Conservation (phyloP, 164 flowering plant species). For the Pachysandra terminalis region DNA sequence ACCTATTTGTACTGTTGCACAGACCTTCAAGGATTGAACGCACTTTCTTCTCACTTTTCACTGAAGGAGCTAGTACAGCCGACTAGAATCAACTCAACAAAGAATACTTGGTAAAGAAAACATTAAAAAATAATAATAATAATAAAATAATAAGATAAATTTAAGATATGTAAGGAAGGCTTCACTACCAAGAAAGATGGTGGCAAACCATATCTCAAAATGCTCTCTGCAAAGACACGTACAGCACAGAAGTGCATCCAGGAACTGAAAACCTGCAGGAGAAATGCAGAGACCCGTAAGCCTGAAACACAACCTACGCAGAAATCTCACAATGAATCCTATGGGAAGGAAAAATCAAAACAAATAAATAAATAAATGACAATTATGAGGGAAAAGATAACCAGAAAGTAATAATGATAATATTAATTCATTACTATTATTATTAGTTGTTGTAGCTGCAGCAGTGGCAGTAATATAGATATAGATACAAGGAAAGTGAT, state of each 20-base stretch:
- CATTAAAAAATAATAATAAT: neutral
- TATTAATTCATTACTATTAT: too few relatives aligned
- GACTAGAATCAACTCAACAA: conserved; percentile 46
- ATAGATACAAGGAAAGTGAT: too few relatives aligned
- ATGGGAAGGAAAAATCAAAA: neutral
- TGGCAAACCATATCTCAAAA: conserved; percentile 92
- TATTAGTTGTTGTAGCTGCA: too few relatives aligned
- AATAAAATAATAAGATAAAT: neutral
- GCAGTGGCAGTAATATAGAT: too few relatives aligned
- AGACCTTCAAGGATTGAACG: conserved; percentile 80
- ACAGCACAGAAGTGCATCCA: conserved; percentile 99
- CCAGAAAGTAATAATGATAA: too few relatives aligned
- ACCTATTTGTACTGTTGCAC: conserved; percentile 65
- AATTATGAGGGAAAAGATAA: too few relatives aligned
- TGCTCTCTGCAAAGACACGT: conserved; percentile 88
- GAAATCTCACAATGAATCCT: too few relatives aligned
- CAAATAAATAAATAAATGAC: neutral
- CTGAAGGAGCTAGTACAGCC: conserved; percentile 73
- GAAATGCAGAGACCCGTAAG: conserved; percentile 4
- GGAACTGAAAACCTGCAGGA: conserved; percentile 82
- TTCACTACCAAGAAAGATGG: conserved; percentile 83
- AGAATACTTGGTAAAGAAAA: conserved; percentile 7
- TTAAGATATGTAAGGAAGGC: neutral
- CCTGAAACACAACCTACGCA: neutral
- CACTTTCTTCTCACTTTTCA: conserved; percentile 91